A percentile compares a stretch with the other conserved stretches of the same genome.
Conservation (phyloP, 2,329 filamentous ascomycete species). For the Penicillium sp. region DNA sequence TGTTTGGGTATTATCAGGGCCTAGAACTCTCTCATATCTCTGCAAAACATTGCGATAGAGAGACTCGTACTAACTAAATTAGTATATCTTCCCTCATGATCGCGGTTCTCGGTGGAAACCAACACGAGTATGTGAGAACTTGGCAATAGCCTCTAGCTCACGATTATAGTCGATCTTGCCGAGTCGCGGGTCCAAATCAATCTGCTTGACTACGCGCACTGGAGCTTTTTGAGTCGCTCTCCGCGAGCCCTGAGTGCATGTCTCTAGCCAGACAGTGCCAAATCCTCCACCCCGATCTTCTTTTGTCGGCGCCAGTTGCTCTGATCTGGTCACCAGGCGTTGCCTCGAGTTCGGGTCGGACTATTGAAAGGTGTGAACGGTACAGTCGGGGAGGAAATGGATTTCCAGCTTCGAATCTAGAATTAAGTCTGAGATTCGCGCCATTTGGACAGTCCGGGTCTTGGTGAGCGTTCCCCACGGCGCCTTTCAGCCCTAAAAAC, state of each 20-base stretch:
- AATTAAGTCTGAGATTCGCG: constrained; percentile 1
- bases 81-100: not conserved
- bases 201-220: constrained; percentile 15
- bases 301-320: not conserved
- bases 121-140: constrained; percentile 21
- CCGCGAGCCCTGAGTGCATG: not conserved
- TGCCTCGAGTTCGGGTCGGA: not conserved
- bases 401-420: not conserved
- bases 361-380: constrained; percentile 9
- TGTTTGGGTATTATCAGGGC: not conserved
- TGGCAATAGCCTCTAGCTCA: constrained; percentile 16
- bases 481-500: too few relatives aligned
- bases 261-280: constrained; percentile 3
- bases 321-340: not conserved
- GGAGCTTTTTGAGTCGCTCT: too few relatives aligned
- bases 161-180: constrained; percentile 8
- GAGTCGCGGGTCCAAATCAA: constrained; percentile 1
- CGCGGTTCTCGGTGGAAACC: not conserved
- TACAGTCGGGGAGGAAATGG: not conserved
- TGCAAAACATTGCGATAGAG: not conserved
- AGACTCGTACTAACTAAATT: constrained; percentile 10
- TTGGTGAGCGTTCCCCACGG: too few relatives aligned
- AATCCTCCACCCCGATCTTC: not conserved
- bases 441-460: not conserved
- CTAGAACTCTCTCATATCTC: not conserved